Evolutionary conservation across 1,284 basidiomycete species (phyloP), one percentile per base, ranked within the genome.

Genomic region (Cystobasidium sp.): DNA sequence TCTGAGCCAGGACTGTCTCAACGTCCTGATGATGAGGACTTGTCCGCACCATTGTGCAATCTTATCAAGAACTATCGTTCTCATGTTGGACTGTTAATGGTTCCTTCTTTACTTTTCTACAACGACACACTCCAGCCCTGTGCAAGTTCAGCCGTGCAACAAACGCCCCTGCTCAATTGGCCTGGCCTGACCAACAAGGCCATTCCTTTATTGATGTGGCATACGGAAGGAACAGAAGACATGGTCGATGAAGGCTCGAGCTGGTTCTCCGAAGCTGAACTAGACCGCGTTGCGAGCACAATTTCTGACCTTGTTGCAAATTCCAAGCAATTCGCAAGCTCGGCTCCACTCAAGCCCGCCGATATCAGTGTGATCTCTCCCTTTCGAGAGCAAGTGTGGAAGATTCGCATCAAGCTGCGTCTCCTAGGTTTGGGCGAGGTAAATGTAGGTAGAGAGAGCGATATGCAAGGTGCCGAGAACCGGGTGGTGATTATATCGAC

Each of bases 311-410:
- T 83, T 6, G 72, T 64, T 66, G 7, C 53, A 55, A 22, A 52
- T 43, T 12, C 37, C n/a, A 12, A 20, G 7, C 44, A 49, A 20
- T 46, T 63, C 22, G 43, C 44, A 46, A n/a, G 1, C 41, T 4
- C 69, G 10, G 10, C 65, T 56, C 10, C 52, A 52, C 58, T 82
- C 31, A 62, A 64, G 41, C 75, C 78, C 12, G 73, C 74, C 9
- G 81, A 84, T 24, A 82, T 84, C 59, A 80, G 79, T 12, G 81
- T 84, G 22, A 75, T 75, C 12, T 59, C 73, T 8, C 83, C 83
- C 3, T 84, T 81, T 79, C 69, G 83, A 43, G 83, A 84, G 75
- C 83, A 84, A 68, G 83, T 84, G 0, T 84, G 83, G 83, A 76
- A 81, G n/a, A 75, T 84, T 16, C 82, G 84, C 68, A 71, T 81